Evolutionary conservation across 768 basidiomycete genomes (phyloP).

Genomic region (Psilocybe azurescens): DNA sequence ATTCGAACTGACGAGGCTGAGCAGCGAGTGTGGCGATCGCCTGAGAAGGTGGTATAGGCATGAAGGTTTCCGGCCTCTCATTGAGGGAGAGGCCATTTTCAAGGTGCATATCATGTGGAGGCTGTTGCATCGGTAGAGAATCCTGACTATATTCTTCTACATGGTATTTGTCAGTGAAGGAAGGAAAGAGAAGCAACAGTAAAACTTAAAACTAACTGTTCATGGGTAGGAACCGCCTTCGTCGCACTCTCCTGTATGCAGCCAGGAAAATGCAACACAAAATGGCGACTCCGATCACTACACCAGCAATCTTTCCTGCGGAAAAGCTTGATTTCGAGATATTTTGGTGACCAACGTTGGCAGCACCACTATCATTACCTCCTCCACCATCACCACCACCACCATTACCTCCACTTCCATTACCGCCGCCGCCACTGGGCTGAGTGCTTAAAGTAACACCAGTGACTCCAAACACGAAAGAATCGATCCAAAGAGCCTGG

Average conservation of each 20-base stretch:
- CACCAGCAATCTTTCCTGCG: background rate
- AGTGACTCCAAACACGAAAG: slow-evolving; percentile 3
- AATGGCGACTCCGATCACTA: background rate
- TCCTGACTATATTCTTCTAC: too few species aligned
- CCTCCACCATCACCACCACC: too few species aligned
- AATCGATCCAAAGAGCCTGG: slow-evolving; percentile 12
- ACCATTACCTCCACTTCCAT: too few species aligned
- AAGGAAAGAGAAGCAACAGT: background rate
- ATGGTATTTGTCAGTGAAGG: too few species aligned
- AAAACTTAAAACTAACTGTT: background rate
- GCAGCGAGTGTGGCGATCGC: too few species aligned
- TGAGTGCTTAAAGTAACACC: background rate
- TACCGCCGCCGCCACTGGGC: too few species aligned
- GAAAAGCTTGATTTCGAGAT: background rate
- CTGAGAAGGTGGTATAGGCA: background rate
- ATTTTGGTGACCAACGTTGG: background rate
- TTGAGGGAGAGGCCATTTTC: too few species aligned
- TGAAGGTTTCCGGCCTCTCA: background rate
- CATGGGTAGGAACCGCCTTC: background rate
- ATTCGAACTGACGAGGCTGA: too few species aligned
- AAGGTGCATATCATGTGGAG: background rate
- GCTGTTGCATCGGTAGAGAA: background rate
- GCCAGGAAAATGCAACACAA: background rate
- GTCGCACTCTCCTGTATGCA: background rate
- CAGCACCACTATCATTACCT: too few species aligned